Evolutionary conservation across 306 rosid species (phyloP), one percentile per base, ranked within the genome.

Genomic region (Cucurbita moschata): DNA sequence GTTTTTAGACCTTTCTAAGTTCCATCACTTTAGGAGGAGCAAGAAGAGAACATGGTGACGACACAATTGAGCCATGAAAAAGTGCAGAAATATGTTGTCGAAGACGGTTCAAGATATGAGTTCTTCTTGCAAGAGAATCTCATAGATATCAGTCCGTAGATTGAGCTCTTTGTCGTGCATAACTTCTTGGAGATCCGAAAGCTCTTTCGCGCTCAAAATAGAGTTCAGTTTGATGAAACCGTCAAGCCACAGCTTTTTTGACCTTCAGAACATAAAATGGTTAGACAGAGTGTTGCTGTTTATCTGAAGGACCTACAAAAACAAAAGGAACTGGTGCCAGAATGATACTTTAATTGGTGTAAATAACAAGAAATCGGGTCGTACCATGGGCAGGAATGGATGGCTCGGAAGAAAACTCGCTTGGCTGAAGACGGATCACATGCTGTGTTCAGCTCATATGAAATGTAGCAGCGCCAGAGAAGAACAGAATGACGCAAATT

Each of bases 351-450:
- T 21, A n/a, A 59, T 51, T 50, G 68, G 19, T 55, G 55, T 26
- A 61, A 58, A 81, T 21, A 47, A 74, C 18, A 30, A 23, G 21
- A 10, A 75, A 19, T 47, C 6, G 38, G 14, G 39, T 68, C 89
- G 87, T 79, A 94, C 98, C 97, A 90, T 19, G 98, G 98, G 75
- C 97, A 94, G 49, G 98, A 87, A 87, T 94, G 98, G 63, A 94
- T 90, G 47, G 97, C 98, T 42, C 98, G 90, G 77, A 94, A 94
- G 87, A 90, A 94, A 47, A 89, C 79, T 46, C 97, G 90, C 68
- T 86, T 83, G 38, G 98, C 94, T 4, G 90, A 85, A 68, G 89
- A 83, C 71, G 89, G 86, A 84, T 89, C 86, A 9, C 62, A 26
- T 60, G 87, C 85, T 75, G 84, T 67, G 72, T 82, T 81, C 74